Base-by-base conservation (phyloP, 768 basidiomycete species). In the Serendipita sp. region DNA sequence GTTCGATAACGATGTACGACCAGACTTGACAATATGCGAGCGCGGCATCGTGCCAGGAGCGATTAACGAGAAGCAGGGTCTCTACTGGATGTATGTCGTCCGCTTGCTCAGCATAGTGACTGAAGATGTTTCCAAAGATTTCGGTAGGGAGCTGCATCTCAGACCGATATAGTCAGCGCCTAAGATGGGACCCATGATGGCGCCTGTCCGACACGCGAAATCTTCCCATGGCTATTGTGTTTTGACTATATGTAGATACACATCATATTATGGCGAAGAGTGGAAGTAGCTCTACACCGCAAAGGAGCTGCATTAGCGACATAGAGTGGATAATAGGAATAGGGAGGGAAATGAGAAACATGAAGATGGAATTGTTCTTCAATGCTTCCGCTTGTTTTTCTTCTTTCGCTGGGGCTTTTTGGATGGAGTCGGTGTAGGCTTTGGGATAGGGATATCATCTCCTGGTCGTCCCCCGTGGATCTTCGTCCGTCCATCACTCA, bases 381-480 rank as follows among this genome's bases (percentile, higher is more conserved):
- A 52, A 52, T 52, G 18, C 16, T 60, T 60, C 55, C 34, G 23
- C 27, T 60, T 60, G 18, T 36, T 31, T n/a, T 37, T 60, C 27
- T 37, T 31, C 36, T 60, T 60, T 10, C 55, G 55, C 55, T 27
- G 55, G 10, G 27, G 23, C 36, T 60, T 60, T n/a, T 31, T 37
- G 16, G 55, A n/a, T n/a, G 55, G 16, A 37, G 55, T 27, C 8
- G 16, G 16, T 31, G 55, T 60, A 23, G 55, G 55, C 36, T 60
- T 60, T n/a, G 55, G 55, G 8, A 62, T 63, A 15, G 34, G 60
- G 44, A 52, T 34, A 48, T 65, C 69, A 13, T 70, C 70, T 0
- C 77, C 75, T 11, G 83, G 80, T 10, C 73, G 73, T 0, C 86
- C 89, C 0, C 91, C 91, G n/a, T 88, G 75, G 44, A 93, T 69